Evolutionary conservation across 768 basidiomycete species (phyloP), one percentile per base, ranked within the genome.

Genomic region (Rhodotorula kratochvilovae): DNA sequence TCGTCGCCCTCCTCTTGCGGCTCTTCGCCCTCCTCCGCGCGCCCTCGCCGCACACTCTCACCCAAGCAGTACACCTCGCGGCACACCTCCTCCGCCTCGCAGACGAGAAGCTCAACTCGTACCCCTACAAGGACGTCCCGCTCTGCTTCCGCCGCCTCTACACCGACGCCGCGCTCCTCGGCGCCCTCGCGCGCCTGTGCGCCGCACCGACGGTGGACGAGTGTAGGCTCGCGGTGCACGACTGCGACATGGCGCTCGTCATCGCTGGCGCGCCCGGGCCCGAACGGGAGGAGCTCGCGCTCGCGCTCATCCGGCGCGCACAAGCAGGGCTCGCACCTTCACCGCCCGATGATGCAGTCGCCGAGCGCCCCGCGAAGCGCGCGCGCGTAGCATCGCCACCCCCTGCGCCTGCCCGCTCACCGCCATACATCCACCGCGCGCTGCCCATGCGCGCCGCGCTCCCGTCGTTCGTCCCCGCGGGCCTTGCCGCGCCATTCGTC

Each of bases 231-330:
- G 16, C n/a, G 33, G 84, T 97, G 50, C 81, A 82, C 11, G 81
- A 83, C 23, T 81, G 97, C 35, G 96, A 99, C 78, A 84, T 83
- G 73, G 88, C 89, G 2, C 87, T 97, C 72, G 87, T 98, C 71
- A 84, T 94, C 61, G 88, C 92, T 23, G 93, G 93, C 3, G 86
- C 88, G 5, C 83, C 87, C 33, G 90, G 89, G 5, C 80, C 83
- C 27, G 82, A 82, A 21, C 82, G 89, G 54, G 80, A 86, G 50
- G 86, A 89, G 42, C 76, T 88, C 56, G 84, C 91, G n/a, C 83
- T 86, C 55, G 81, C 82, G 36, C 79, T 90, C 53, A 90, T 98
- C 72, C 76, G 76, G 42, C 72, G 77, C 31, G 83, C 92, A 27
- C 94, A 96, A 75, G 39, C 8, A 7, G 11, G 58, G 64, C 69